phyloP scores from a whole-genome alignment of 2,329 filamentous ascomycete species.

The Pseudophaeomoniella oleicola region DNA sequence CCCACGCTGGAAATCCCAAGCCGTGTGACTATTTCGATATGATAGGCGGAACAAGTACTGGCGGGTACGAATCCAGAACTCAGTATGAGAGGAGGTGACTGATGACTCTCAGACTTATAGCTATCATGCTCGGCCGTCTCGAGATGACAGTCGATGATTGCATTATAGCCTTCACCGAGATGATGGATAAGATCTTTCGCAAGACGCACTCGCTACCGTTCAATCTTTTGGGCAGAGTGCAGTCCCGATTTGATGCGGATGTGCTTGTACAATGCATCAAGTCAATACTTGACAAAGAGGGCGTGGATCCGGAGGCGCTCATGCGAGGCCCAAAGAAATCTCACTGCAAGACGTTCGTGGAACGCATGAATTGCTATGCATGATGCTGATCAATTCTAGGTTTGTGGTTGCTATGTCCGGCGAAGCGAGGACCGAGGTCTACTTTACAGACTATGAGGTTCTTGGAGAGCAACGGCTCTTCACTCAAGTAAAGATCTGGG shows the following conservation, averaged over 20 bases:
- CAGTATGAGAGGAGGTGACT: neutral
- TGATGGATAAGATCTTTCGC: neutral
- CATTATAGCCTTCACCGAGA: slow-evolving; percentile 20
- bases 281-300: slow-evolving; percentile 28
- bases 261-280: slow-evolving; percentile 12
- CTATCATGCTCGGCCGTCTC: slow-evolving; percentile 33
- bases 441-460: no score
- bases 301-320: slow-evolving; percentile 28
- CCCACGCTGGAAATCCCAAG: slow-evolving; percentile 16
- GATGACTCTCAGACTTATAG: slow-evolving; percentile 22
- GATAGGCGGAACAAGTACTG: slow-evolving; percentile 24
- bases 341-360: no score
- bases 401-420: neutral
- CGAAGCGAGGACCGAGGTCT: no score
- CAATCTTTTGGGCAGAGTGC: slow-evolving; percentile 8
- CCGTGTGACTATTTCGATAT: slow-evolving; percentile 26
- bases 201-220: slow-evolving; percentile 9
- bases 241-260: slow-evolving; percentile 14
- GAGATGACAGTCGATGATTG: slow-evolving; percentile 30
- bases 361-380: no score
- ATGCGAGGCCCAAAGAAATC: no score
- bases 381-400: neutral
- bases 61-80: slow-evolving; percentile 16
- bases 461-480: no score
- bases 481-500: slow-evolving; percentile 20